Conservation (phyloP, 2,329 filamentous ascomycete species). For the Paraphoma sp. region DNA sequence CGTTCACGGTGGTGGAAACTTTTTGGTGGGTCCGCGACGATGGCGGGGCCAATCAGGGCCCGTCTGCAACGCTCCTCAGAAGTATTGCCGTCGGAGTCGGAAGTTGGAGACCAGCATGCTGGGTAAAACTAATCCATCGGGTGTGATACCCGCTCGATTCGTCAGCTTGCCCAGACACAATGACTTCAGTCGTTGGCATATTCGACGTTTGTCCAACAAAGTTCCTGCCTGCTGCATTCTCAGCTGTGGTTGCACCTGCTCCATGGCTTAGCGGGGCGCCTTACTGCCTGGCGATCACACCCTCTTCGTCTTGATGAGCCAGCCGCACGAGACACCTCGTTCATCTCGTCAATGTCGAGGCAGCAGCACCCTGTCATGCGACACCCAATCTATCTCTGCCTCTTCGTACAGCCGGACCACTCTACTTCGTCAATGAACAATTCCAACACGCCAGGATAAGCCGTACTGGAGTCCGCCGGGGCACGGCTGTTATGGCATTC, state of each 20-base stretch:
- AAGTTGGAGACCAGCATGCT: conserved; percentile 6
- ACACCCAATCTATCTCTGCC: conserved; percentile 7
- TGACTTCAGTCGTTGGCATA: no score
- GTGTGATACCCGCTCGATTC: not conserved
- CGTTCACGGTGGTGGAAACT: conserved; percentile 18
- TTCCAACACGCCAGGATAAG: conserved; percentile 17
- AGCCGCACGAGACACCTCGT: conserved; percentile 17
- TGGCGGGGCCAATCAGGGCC: conserved; percentile 13
- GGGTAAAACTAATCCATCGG: conserved; percentile 4
- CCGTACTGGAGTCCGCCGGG: conserved; percentile 11
- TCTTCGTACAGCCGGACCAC: conserved; percentile 1
- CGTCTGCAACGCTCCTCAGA: not conserved
- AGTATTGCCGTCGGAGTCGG: conserved; percentile 8
- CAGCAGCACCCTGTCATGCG: conserved; percentile 20
- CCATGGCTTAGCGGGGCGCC: not conserved
- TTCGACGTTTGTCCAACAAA: not conserved
- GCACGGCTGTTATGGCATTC: conserved; percentile 2
- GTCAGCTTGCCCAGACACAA: not conserved
- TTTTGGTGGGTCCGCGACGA: conserved; percentile 23
- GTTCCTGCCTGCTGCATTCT: not conserved
- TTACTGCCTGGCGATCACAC: conserved; percentile 10
- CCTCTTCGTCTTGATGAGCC: conserved; percentile 8
- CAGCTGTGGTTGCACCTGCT: conserved; percentile 1
- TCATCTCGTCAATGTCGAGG: conserved; percentile 21
- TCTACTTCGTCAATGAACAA: conserved; percentile 6